Evolutionary conservation across 768 basidiomycete species (phyloP), one percentile per base, ranked within the genome.

Genomic region (Strobilomyces confusus): DNA sequence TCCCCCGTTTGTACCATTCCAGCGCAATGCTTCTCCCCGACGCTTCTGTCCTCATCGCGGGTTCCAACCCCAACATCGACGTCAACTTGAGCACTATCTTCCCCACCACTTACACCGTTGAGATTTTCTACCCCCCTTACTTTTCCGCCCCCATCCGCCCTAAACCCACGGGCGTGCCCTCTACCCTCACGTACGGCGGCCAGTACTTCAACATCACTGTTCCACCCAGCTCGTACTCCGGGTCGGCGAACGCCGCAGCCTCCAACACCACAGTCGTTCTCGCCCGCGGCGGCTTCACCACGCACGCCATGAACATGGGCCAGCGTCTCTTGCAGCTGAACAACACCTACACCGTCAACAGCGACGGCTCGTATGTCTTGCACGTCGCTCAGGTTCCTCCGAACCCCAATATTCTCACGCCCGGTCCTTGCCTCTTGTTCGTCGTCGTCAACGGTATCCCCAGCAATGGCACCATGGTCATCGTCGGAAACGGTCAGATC

Each of bases 21-120:
- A 81, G 82, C 0, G 94, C 92, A 9, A 79, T 95, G n/a, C 80
- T 98, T 23, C 81, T 98, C 15, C 87, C 92, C 9, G 93, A 89
- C 55, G 90, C 82, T 1, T 89, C 89, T 3, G 85, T 98, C 34
- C 69, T 97, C 45, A 80, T 95, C 58, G 92, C 91, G 29, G 95
- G 95, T 8, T 92, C 91, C 30, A 98, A 98, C 73, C 94, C 95
- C 1, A 95, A 95, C 64, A 76, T 88, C 32, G 94, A 98, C 61
- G 86, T 87, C 55, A 85, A 87, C 61, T 55, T 73, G 32, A 69
- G 73, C n/a, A 78, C 80, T 11, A 36, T 76, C 33, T 92, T 76
- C 75, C 85, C 87, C 1, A 92, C 92, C 2, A 82, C 84, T 25
- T 95, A 94, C 63, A 74, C 81, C 30, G 85, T 87, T 1, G 93